Base-by-base conservation (phyloP, 306 rosid genomes). In the Trifolium repens region DNA sequence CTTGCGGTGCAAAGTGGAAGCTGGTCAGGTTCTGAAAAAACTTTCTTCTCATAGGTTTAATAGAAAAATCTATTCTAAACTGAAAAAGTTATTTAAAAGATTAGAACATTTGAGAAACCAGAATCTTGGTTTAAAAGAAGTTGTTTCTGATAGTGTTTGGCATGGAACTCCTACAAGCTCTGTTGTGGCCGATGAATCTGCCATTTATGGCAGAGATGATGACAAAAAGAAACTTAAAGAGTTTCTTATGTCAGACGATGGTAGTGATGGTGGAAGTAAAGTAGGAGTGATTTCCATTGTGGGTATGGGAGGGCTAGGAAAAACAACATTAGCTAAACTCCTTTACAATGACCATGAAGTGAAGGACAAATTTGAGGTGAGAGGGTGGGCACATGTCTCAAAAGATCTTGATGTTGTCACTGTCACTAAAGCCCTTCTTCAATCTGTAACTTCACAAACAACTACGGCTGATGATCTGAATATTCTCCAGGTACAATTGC, bases 261-360 rank as follows among this genome's bases (percentile, higher is more conserved):
- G n/a, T n/a, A n/a, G n/a, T n/a, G n/a, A n/a, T n/a, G n/a, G n/a
- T n/a, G n/a, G n/a, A n/a, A n/a, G n/a, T n/a, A n/a, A n/a, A n/a
- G n/a, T n/a, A n/a, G 17, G 17, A 15, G 17, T 5, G 17, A 13
- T 49, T 35, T 37, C 40, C 9, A 22, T 67, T 13, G 55, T 67
- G 12, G 55, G 72, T 6, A 67, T 67, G 72, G 72, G 54, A 16
- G 55, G 71, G 27, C 11, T 67, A 0, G 71, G 88, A 0, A 81
- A 85, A 74, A 79, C 84, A 4, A 72, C 86, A 11, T 82, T 67
- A 12, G 80, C 80, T 17, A 47, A 77, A 55, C 53, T 57, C 55
- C 69, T 68, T 67, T 77, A 67, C 69, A 68, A 77, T 2, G 60
- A 77, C 8, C 2, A 34, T 0, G 54, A 71, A 46, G 72, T 77